Base-by-base conservation (phyloP, 345 rosid species). In the Pistacia integerrima region DNA sequence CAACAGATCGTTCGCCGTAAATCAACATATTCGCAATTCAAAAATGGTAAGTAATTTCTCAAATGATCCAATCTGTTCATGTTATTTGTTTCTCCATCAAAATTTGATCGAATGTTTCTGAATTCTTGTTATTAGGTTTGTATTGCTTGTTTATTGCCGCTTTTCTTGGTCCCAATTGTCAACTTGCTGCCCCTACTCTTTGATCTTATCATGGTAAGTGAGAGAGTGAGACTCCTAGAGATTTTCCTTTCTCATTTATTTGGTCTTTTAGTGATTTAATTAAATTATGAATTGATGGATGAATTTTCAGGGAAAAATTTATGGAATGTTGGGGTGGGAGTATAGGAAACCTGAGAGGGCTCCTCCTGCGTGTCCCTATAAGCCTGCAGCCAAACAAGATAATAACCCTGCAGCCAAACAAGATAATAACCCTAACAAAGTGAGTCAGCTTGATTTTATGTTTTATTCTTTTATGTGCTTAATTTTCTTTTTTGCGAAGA, bases 131-230 rank as follows among this genome's bases (percentile, higher is more conserved):
- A 67, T 60, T 70, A 94, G 97, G 98, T 95, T 80, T 95, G 99
- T 87, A 33, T 95, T 73, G 88, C 86, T 69, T 96, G 99, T 80
- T 83, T 96, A 80, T 83, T 96, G 64, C 99, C 98, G 13, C 88
- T 96, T 82, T 96, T 96, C 89, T 87, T 96, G 59, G 76, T 96
- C 80, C 97, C 99, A n/a, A 85, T 93, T 86, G 82, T 96, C 85
- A 96, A 91, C 74, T 11, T 90, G 55, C 71, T 96, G 77, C 99
- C 98, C 36, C 72, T 90, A 1, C 89, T 96, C 76, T 83, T 96
- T 67, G 36, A 87, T 87, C 85, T 54, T 35, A 59, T 96, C 73
- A 76, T 91, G 97, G 99, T 93, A 81, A 84, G 73, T 11, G 4
- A 9, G 14, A 14, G 5, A 6, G 18, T 54, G 7, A 18, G 57